Evolutionary conservation across 805 yeast species (phyloP).

Genomic region (Kuraishia hungarica): DNA sequence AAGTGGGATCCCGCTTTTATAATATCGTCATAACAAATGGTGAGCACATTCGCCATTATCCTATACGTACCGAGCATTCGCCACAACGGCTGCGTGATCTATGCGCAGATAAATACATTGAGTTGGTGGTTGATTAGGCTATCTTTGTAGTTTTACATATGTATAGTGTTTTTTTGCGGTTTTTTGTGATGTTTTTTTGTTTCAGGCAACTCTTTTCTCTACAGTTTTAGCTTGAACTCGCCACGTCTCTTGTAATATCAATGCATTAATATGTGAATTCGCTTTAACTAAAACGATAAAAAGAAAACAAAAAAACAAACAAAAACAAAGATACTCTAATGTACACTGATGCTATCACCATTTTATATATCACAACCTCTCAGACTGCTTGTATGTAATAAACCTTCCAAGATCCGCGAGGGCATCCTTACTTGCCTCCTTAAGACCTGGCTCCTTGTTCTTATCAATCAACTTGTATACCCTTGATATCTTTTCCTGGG

Average conservation of each 20-base stretch:
- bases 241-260: background rate
- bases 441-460: slow-evolving; percentile 46
- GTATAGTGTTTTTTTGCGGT: no score
- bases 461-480: slow-evolving; percentile 60
- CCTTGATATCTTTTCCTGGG: slow-evolving; percentile 40
- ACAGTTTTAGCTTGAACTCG: background rate
- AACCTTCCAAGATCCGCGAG: slow-evolving; percentile 63
- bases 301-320: background rate
- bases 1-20: no score
- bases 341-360: background rate
- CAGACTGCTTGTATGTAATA: slow-evolving; percentile 61
- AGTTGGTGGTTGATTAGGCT: no score
- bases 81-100: no score
- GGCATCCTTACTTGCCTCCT: slow-evolving; percentile 59
- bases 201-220: background rate
- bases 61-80: no score
- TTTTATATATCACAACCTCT: slow-evolving; percentile 14
- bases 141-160: no score
- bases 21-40: background rate
- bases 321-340: background rate
- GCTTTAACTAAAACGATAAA: background rate
- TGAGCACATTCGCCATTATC: background rate
- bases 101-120: no score
- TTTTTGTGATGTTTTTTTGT: no score
- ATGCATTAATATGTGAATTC: background rate